Conservation (phyloP, 345 rosid genomes). For the Linum usitatissimum region DNA sequence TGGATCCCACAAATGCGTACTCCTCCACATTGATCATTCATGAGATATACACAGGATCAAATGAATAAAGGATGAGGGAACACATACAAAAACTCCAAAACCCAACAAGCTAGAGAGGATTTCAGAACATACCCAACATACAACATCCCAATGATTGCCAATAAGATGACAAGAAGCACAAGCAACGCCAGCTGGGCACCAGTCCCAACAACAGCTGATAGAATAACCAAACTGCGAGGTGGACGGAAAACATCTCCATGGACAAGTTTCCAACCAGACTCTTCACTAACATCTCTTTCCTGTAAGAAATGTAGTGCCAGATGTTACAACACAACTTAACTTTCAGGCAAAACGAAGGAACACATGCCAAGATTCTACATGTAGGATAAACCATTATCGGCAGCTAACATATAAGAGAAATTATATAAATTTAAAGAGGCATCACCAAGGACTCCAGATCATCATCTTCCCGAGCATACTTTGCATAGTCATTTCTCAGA, state of each 20-base stretch:
- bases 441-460: slow-evolving; percentile 85
- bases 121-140: slow-evolving; percentile 65
- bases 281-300: slow-evolving; percentile 97
- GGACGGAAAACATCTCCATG: slow-evolving; percentile 95
- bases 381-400: background rate
- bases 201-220: slow-evolving; percentile 91
- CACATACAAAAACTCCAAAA: background rate
- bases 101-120: background rate
- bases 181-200: slow-evolving; percentile 92
- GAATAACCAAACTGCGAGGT: slow-evolving; percentile 48
- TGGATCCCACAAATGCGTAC: background rate
- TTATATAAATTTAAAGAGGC: slow-evolving; percentile 10
- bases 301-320: slow-evolving; percentile 16
- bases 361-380: background rate
- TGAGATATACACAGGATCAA: background rate
- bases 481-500: slow-evolving; percentile 87
- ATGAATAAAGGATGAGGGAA: background rate
- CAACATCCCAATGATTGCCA: slow-evolving; percentile 85
- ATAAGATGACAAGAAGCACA: slow-evolving; percentile 80
- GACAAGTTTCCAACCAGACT: slow-evolving; percentile 97
- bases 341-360: background rate
- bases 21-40: background rate
- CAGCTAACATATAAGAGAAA: background rate
- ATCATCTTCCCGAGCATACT: slow-evolving; percentile 94
- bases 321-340: slow-evolving; percentile 9